These are phyloP conservation scores for Leptosphaerulina australis DNA, from an alignment of 2,329 filamentous ascomycete genomes.

Conservation along the genomic window DNA sequence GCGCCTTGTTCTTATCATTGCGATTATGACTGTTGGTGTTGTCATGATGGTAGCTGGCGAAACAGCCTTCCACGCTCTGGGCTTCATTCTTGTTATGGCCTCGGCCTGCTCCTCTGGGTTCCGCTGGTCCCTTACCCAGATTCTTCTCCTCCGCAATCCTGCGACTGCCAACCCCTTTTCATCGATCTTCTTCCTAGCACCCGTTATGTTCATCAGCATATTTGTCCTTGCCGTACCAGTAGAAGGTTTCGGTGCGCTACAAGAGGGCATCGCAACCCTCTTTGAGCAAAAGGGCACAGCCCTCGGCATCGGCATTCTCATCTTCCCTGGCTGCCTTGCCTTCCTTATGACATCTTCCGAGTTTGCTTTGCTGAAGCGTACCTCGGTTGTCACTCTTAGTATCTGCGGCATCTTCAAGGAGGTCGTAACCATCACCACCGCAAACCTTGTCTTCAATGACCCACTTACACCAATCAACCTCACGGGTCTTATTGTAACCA, in stretches of 20 bases:
- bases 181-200: slow-evolving; percentile 96
- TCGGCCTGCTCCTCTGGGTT: slow-evolving; percentile 96
- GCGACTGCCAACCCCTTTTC: slow-evolving; percentile 96
- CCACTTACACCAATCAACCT: slow-evolving; percentile 86
- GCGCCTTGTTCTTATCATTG: slow-evolving; percentile 84
- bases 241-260: slow-evolving; percentile 75
- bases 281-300: slow-evolving; percentile 70
- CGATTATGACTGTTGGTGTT: slow-evolving; percentile 89
- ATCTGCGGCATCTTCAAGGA: slow-evolving; percentile 99
- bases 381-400: slow-evolving; percentile 91
- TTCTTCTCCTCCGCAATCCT: slow-evolving; percentile 89
- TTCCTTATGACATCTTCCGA: slow-evolving; percentile 97
- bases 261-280: slow-evolving; percentile 69
- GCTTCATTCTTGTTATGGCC: slow-evolving; percentile 90
- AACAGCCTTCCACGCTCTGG: slow-evolving; percentile 82
- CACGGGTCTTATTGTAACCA: slow-evolving; percentile 83
- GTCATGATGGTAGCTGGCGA: slow-evolving; percentile 99
- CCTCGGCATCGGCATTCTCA: slow-evolving; percentile 71
- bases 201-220: slow-evolving; percentile 90
- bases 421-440: slow-evolving; percentile 91
- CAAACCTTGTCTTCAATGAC: slow-evolving; percentile 87
- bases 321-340: slow-evolving; percentile 89
- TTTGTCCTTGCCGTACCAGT: slow-evolving; percentile 81
- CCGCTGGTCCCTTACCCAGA: slow-evolving; percentile 97
- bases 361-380: slow-evolving; percentile 92